Evolutionary conservation across 2,329 filamentous ascomycete species (phyloP).

Genomic region (Cylindrodendrum hubeiense): DNA sequence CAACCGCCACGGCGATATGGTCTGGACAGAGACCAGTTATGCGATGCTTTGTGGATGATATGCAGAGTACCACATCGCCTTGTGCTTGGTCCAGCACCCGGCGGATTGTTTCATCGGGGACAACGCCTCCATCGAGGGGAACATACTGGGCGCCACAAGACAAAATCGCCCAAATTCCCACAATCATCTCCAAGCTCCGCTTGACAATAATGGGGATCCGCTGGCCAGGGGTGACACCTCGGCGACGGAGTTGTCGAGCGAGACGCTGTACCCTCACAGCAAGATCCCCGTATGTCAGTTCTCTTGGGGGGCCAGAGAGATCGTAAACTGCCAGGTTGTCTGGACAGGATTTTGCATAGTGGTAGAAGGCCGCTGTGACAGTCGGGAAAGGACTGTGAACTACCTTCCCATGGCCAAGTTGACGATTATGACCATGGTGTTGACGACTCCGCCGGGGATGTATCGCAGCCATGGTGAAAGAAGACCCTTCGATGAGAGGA

Average conservation of each 20-base stretch:
- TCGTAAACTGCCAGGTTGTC: conserved; percentile 54
- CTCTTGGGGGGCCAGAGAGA: conserved; percentile 45
- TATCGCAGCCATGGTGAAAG: conserved; percentile 23
- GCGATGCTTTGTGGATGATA: conserved; percentile 53
- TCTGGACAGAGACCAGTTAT: conserved; percentile 43
- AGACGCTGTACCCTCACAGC: conserved; percentile 57
- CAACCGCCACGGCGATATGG: conserved; percentile 45
- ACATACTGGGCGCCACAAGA: conserved; percentile 71
- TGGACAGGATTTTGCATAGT: conserved; percentile 52
- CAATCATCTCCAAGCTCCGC: conserved; percentile 67
- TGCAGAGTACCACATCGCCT: conserved; percentile 60
- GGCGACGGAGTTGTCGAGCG: conserved; percentile 52
- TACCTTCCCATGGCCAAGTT: conserved; percentile 34
- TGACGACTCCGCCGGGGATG: conserved; percentile 11
- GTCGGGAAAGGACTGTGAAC: conserved; percentile 52
- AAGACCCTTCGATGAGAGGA: not conserved
- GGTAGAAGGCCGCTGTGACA: conserved; percentile 54
- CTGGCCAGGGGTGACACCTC: conserved; percentile 58
- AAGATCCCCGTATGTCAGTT: conserved; percentile 60
- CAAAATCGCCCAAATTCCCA: conserved; percentile 68
- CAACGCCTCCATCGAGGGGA: conserved; percentile 68
- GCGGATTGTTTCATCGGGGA: conserved; percentile 60
- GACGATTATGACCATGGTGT: conserved; percentile 9
- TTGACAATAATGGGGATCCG: conserved; percentile 67
- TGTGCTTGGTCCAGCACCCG: conserved; percentile 63